Percentiles rank a stretch among this genome's conserved stretches.
These are phyloP conservation scores for Furcasterigmium sp. DNA, from an alignment of 2,329 filamentous ascomycete genomes.

Conservation along the genomic window DNA sequence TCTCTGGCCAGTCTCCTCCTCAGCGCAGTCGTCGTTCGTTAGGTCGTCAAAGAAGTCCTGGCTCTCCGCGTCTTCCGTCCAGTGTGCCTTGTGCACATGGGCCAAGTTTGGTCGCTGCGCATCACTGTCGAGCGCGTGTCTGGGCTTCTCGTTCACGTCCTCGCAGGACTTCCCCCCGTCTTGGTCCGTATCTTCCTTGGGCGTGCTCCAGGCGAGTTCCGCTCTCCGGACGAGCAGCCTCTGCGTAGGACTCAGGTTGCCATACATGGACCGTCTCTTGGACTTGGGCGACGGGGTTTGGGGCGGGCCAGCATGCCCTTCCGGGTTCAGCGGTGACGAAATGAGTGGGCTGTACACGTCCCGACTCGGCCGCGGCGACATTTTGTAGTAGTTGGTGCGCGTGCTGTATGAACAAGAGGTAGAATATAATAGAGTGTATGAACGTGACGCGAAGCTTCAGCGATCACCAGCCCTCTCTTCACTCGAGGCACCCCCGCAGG, in stretches of 20 bases:
- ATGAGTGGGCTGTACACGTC: slow-evolving; percentile 17
- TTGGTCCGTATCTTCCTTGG: slow-evolving; percentile 18
- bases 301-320: slow-evolving; percentile 1
- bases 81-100: slow-evolving; percentile 10
- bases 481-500: neutral
- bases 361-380: slow-evolving; percentile 10
- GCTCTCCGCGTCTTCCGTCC: slow-evolving; percentile 10
- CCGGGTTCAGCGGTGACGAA: slow-evolving; percentile 23
- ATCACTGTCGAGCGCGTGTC: neutral
- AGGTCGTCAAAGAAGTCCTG: slow-evolving; percentile 14
- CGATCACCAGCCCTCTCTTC: too few relatives aligned
- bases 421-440: neutral
- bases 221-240: slow-evolving; percentile 35
- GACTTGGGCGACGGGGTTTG: neutral
- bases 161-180: slow-evolving; percentile 4
- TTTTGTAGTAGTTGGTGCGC: slow-evolving; percentile 2
- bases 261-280: neutral
- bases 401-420: neutral
- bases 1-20: neutral
- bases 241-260: slow-evolving; percentile 31
- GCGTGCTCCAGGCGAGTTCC: slow-evolving; percentile 31
- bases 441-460: neutral
- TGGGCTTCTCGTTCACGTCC: neutral
- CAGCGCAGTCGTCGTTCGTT: slow-evolving; percentile 9
- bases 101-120: neutral